A percentile compares a stretch with the other conserved stretches of the same genome.
phyloP scores from a whole-genome alignment of 768 basidiomycete genomes.

The Leucosporidium creatinivorum region DNA sequence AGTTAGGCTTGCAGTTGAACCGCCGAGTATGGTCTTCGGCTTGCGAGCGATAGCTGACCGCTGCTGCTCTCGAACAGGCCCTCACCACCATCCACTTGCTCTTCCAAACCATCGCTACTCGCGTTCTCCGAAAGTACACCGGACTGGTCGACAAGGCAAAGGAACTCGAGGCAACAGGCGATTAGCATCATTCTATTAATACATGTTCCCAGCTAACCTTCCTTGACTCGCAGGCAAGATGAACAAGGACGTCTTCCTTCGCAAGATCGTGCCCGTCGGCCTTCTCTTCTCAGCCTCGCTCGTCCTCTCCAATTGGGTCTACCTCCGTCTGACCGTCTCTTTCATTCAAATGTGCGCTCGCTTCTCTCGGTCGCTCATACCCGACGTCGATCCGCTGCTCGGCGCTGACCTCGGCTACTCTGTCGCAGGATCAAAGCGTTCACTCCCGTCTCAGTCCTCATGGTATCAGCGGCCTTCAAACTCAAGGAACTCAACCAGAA shows the following conservation, averaged over 20 bases:
- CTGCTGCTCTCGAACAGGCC: conserved; percentile 48
- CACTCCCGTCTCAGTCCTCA: conserved; percentile 76
- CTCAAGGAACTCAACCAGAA: conserved; percentile 77
- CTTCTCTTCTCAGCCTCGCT: conserved; percentile 60
- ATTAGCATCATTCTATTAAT: not conserved
- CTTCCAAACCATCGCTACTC: conserved; percentile 56
- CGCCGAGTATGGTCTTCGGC: not conserved
- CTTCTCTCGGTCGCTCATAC: not conserved
- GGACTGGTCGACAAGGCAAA: conserved; percentile 63
- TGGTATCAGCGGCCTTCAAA: conserved; percentile 83
- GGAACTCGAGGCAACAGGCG: conserved; percentile 46
- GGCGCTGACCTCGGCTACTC: not conserved
- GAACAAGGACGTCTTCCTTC: conserved; percentile 66
- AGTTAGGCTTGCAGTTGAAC: conserved; percentile 47
- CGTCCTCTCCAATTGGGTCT: conserved; percentile 82
- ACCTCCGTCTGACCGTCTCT: conserved; percentile 59
- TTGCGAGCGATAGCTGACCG: not conserved
- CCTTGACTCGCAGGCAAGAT: conserved; percentile 51
- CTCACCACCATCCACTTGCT: conserved; percentile 29
- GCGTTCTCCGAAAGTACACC: conserved; percentile 60
- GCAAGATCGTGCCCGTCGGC: conserved; percentile 84
- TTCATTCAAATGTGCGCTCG: conserved; percentile 2
- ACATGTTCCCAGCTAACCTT: not conserved
- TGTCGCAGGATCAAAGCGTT: conserved; percentile 59
- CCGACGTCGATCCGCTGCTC: too few species aligned